A percentile compares a stretch with the other conserved stretches of the same genome.
phyloP scores from a whole-genome alignment of 2,329 filamentous ascomycete genomes.

The Mycosphaerelloides madeirae region DNA sequence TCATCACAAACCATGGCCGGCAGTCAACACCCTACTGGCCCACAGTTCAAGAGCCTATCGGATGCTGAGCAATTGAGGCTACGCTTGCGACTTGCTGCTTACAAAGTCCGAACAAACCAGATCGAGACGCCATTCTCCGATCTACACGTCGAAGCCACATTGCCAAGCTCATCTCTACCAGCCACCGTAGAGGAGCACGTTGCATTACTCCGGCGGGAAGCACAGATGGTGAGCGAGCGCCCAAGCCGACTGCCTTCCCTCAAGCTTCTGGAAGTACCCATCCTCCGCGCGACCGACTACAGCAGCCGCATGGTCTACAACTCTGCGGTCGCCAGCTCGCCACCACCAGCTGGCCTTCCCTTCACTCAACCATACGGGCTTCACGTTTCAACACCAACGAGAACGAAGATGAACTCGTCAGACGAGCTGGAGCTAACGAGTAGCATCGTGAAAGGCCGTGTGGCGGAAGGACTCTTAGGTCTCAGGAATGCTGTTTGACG shows the following conservation, averaged over 20 bases:
- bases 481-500: conserved; percentile 32
- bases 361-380: conserved; percentile 16
- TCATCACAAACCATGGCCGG: conserved; percentile 34
- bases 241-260: background rate
- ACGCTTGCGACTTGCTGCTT: conserved; percentile 65
- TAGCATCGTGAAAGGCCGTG: conserved; percentile 47
- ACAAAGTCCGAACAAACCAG: conserved; percentile 72
- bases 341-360: conserved; percentile 9
- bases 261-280: conserved; percentile 34
- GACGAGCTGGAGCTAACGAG: conserved; percentile 39
- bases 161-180: background rate
- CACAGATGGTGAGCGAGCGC: background rate
- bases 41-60: conserved; percentile 32
- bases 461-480: conserved; percentile 51
- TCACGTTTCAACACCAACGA: conserved; percentile 10
- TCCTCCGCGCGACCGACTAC: conserved; percentile 36
- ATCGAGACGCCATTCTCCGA: conserved; percentile 59
- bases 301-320: conserved; percentile 35
- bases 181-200: background rate
- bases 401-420: background rate
- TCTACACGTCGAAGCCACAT: conserved; percentile 37
- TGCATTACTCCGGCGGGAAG: background rate
- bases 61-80: conserved; percentile 60
- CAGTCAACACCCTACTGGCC: conserved; percentile 7
- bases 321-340: conserved; percentile 13